A percentile compares a stretch with the other conserved stretches of the same genome.
phyloP scores from a whole-genome alignment of 148 eudicot species.

The Talinum fruticosum region DNA sequence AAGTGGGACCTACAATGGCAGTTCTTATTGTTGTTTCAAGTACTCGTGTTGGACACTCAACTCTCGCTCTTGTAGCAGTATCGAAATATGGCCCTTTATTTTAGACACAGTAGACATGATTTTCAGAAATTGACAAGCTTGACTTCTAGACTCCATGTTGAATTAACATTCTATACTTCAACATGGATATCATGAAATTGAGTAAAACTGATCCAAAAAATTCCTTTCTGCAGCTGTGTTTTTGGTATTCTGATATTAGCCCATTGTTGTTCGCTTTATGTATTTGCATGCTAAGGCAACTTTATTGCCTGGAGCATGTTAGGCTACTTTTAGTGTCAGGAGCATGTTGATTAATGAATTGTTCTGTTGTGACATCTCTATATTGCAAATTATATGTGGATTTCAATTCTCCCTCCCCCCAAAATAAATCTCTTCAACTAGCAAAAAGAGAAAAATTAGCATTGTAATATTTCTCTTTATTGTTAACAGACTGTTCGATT shows the following conservation, averaged over 20 bases:
- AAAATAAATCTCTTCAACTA: background rate
- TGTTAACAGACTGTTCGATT: constrained; percentile 73
- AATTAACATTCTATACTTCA: background rate
- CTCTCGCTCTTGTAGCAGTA: no score
- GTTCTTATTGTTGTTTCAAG: no score
- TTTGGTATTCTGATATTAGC: background rate
- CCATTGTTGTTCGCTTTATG: background rate
- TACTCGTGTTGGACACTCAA: no score
- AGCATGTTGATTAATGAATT: background rate
- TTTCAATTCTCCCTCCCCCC: background rate
- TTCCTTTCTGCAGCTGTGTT: background rate
- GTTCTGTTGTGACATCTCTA: background rate
- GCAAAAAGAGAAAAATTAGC: background rate
- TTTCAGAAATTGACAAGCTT: background rate
- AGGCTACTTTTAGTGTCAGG: background rate
- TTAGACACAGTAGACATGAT: background rate
- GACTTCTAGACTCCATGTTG: background rate
- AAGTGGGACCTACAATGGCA: no score
- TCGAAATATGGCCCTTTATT: background rate
- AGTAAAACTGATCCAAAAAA: background rate
- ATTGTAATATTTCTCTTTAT: constrained; percentile 6
- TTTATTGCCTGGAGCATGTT: no score
- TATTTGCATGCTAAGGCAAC: background rate
- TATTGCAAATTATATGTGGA: no score
- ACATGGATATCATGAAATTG: background rate